Percentiles rank a stretch among this genome's conserved stretches.
phyloP scores from a whole-genome alignment of 2,329 filamentous ascomycete species.

The Stenocarpella maydis region DNA sequence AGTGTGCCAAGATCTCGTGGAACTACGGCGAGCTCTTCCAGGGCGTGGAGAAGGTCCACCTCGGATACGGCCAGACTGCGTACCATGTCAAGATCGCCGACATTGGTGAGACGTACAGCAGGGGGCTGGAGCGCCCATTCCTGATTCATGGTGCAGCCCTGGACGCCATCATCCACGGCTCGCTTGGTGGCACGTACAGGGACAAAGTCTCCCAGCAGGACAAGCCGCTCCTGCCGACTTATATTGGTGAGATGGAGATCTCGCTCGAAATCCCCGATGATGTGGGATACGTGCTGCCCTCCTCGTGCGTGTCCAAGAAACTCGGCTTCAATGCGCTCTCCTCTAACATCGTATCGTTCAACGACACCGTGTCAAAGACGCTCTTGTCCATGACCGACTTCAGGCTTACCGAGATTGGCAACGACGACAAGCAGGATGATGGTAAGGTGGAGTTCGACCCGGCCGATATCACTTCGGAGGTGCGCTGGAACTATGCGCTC shows the following conservation, averaged over 20 bases:
- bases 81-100: constrained; percentile 54
- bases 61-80: constrained; percentile 46
- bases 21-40: constrained; percentile 58
- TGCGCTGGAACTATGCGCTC: constrained; percentile 32
- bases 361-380: constrained; percentile 18
- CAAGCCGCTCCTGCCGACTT: constrained; percentile 30
- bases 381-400: constrained; percentile 32
- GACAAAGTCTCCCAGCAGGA: constrained; percentile 30
- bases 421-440: constrained; percentile 25
- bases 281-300: constrained; percentile 28
- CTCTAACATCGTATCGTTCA: constrained; percentile 28
- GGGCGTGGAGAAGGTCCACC: constrained; percentile 51
- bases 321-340: constrained; percentile 30
- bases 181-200: constrained; percentile 28
- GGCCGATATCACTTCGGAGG: constrained; percentile 29
- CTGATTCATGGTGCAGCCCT: constrained; percentile 65
- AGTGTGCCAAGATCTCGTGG: constrained; percentile 30
- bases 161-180: constrained; percentile 61
- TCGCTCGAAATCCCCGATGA: constrained; percentile 30
- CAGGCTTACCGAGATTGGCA: constrained; percentile 31
- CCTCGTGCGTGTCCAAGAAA: constrained; percentile 31
- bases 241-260: constrained; percentile 32
- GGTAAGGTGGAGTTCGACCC: constrained; percentile 30
- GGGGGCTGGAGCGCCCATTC: constrained; percentile 61
- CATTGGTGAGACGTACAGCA: constrained; percentile 61